These are phyloP conservation scores for Pulveroboletus ravenelii DNA, from an alignment of 768 basidiomycete species.

Conservation along the genomic window DNA sequence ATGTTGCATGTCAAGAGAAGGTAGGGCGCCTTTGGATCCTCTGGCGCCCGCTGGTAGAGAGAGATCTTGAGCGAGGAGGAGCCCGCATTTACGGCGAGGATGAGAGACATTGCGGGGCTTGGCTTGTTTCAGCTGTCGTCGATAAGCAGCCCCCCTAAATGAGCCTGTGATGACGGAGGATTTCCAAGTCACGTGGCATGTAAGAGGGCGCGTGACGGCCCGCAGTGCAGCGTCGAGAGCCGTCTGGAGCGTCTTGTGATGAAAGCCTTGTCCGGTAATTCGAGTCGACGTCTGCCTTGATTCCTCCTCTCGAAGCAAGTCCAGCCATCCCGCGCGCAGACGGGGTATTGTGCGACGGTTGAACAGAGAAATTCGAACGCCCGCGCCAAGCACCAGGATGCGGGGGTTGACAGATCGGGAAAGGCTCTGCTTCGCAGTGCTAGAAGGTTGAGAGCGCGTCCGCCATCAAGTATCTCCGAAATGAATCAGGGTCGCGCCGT, in stretches of 20 bases:
- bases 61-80: slow-evolving; percentile 85
- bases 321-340: too few relatives aligned
- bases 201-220: too few relatives aligned
- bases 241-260: too few relatives aligned
- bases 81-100: slow-evolving; percentile 75
- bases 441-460: slow-evolving; percentile 2
- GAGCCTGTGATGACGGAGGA: too few relatives aligned
- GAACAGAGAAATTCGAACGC: too few relatives aligned
- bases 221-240: too few relatives aligned
- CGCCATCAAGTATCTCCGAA: slow-evolving; percentile 21
- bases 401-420: slow-evolving; percentile 12
- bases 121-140: neutral
- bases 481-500: slow-evolving; percentile 27
- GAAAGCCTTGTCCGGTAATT: too few relatives aligned
- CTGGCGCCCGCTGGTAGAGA: slow-evolving; percentile 43
- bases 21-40: slow-evolving; percentile 32
- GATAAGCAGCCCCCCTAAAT: too few relatives aligned
- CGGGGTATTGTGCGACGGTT: too few relatives aligned
- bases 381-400: neutral
- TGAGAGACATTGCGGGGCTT: slow-evolving; percentile 30
- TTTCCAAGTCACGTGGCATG: too few relatives aligned
- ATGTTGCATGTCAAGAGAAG: slow-evolving; percentile 50
- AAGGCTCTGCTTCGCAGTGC: slow-evolving; percentile 9
- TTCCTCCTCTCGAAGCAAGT: too few relatives aligned
- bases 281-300: too few relatives aligned